Evolutionary conservation across 495 filamentous ascomycete genomes (phyloP), one percentile per base, ranked within the genome.

Genomic region (Opeltia flavorubescens): DNA sequence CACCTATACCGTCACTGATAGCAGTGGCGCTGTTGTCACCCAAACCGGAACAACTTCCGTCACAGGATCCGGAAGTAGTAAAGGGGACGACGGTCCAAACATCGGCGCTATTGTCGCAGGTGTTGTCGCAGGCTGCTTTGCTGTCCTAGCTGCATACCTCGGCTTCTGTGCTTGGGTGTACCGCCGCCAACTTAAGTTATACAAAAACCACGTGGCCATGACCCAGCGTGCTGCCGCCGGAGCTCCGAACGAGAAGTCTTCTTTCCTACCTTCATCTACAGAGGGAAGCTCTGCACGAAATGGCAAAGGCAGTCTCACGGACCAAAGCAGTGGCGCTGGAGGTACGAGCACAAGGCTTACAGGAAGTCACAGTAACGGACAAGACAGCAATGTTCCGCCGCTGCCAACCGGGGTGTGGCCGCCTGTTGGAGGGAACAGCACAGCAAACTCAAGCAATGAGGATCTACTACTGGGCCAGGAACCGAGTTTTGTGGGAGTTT

Each of bases 161-260:
- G 80, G 78, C 12, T 84, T 84, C 66, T 82, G 82, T 59, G 71
- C 76, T 18, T 84, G 75, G 70, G 61, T 85, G 5, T 84, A 82
- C 62, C 70, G 78, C 26, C 70, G 72, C 21, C 81, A 79, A 51
- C 66, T 84, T 9, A 49, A 55, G 1, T 67, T 79, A 4, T 83
- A 81, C 62, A 75, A 75, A 52, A 62, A 67, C 25, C 76, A 84
- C 57, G 69, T 82, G 25, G 70, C 71, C 12, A 71, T 80, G 54
- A 63, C 71, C 6, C 66, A 72, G 48, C 60, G 61, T 12, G 51
- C 52, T 3, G 49, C 53, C 2, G 39, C 59, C 48, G 39, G 58
- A 49, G 44, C 41, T 23, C 36, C 56, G 52, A 50, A 53, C 24
- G 62, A 65, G 47, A 68, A 63, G 55, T 47, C 54, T 27, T 53